Evolutionary conservation across 495 filamentous ascomycete genomes (phyloP), one percentile per base, ranked within the genome.

Genomic region (Saxophila tyrrhenica): DNA sequence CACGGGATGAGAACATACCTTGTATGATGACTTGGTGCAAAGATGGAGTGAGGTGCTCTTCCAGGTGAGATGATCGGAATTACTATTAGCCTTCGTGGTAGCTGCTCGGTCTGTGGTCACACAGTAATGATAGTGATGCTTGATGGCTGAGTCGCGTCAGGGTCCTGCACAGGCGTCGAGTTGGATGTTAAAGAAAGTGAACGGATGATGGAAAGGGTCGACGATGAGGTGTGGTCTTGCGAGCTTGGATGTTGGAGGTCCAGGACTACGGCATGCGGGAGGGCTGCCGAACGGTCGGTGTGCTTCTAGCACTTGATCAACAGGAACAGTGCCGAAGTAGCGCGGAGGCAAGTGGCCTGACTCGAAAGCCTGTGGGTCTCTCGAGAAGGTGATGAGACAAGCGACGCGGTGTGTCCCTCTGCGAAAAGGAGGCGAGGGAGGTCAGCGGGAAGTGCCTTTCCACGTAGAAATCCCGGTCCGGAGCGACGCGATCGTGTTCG

Each of bases 101-200:
- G 7, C 24, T 52, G 29, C 21, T 17, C 9, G 15, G 25, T 20
- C 47, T 19, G 16, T 19, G 42, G 32, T 25, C 8, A 44, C n/a
- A n/a, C 16, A 44, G 44, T 51, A 51, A 50, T n/a, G 44, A 50
- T 50, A 50, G 53, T 19, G 39, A 7, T 10, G 41, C 5, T 5
- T 20, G 39, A 46, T 16, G 25, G 5, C 39, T n/a, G 41, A 21
- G 8, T 3, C n/a, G 19, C 41, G 21, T 48, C 54, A 60, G 54
- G 58, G 58, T 56, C 54, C 49, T 47, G 58, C 53, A 47, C 53
- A 56, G 58, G 58, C 53, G 58, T 60, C 48, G 22, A 57, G 58
- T 57, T 53, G 55, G 55, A 51, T 57, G 54, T 44, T 17, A 61
- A 61, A 38, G 58, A 57, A 25, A 49, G 50, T 53, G 29, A 39